Conservation (phyloP, 2,329 filamentous ascomycete species). For the Aspergillus quadricinctus region DNA sequence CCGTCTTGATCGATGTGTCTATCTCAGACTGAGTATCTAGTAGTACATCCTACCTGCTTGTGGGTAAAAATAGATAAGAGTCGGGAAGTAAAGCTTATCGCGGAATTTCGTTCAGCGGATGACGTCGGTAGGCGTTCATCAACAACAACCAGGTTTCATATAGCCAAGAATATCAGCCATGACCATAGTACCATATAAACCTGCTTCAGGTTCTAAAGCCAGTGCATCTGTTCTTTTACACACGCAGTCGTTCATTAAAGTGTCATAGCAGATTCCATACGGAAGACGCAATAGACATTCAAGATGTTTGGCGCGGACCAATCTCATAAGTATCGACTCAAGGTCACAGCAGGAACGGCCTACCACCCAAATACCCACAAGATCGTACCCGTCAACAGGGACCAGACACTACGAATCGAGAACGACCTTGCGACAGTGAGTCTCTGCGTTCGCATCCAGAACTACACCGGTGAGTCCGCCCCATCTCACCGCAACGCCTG, state of each 20-base stretch:
- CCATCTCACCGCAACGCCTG: background rate
- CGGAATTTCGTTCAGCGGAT: background rate
- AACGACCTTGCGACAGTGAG: constrained; percentile 61
- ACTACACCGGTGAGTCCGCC: constrained; percentile 45
- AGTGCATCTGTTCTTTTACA: background rate
- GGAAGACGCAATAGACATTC: background rate
- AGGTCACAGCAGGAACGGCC: constrained; percentile 72
- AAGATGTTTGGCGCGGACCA: background rate
- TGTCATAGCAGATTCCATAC: constrained; percentile 1
- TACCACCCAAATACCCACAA: constrained; percentile 72
- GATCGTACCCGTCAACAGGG: constrained; percentile 69
- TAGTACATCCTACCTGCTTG: no score
- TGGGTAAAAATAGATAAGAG: background rate
- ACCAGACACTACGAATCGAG: constrained; percentile 59
- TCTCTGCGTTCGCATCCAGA: constrained; percentile 70
- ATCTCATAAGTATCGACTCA: constrained; percentile 59
- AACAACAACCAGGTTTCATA: background rate
- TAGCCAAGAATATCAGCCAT: background rate
- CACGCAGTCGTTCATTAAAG: background rate
- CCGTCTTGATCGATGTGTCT: no score
- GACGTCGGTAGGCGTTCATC: constrained; percentile 12
- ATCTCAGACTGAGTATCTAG: no score
- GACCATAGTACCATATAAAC: background rate
- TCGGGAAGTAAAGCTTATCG: background rate
- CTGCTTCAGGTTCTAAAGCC: background rate